Conservation (phyloP, 306 rosid genomes). For the Oxytropis ochrocephala region DNA sequence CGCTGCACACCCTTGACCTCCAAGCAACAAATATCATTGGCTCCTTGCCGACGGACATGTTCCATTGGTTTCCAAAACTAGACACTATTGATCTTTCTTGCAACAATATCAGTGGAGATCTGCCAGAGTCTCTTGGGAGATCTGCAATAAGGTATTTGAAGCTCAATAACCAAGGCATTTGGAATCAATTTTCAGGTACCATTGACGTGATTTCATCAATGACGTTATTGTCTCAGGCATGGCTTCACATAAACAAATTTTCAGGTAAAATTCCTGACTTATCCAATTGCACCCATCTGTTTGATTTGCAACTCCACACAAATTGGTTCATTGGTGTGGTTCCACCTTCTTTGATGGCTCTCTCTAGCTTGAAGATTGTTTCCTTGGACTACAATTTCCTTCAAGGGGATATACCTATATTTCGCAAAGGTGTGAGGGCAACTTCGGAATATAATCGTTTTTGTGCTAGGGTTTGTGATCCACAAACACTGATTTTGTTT, state of each 20-base stretch:
- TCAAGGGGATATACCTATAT: conserved; percentile 59
- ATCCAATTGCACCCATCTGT: conserved; percentile 26
- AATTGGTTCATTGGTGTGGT: conserved; percentile 59
- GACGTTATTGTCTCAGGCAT: too few relatives aligned
- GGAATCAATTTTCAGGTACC: too few relatives aligned
- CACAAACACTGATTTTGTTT: conserved; percentile 43
- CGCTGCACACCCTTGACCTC: conserved; percentile 34
- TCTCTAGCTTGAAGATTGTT: conserved; percentile 38
- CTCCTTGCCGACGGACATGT: not conserved
- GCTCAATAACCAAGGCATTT: not conserved
- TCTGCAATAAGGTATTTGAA: not conserved
- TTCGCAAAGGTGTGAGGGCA: conserved; percentile 24
- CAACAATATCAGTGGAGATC: not conserved
- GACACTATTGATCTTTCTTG: not conserved
- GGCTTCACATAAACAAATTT: conserved; percentile 27
- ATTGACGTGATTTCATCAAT: too few relatives aligned
- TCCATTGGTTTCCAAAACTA: not conserved
- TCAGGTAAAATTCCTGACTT: conserved; percentile 60
- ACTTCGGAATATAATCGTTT: conserved; percentile 47
- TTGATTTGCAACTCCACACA: conserved; percentile 40
- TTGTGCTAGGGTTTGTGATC: conserved; percentile 53
- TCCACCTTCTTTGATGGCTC: conserved; percentile 37
- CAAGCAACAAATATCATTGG: conserved; percentile 34
- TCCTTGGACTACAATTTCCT: conserved; percentile 52
- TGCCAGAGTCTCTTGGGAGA: not conserved